These are phyloP conservation scores for Rhodotorula paludigena DNA, from an alignment of 768 basidiomycete species.

Conservation along the genomic window DNA sequence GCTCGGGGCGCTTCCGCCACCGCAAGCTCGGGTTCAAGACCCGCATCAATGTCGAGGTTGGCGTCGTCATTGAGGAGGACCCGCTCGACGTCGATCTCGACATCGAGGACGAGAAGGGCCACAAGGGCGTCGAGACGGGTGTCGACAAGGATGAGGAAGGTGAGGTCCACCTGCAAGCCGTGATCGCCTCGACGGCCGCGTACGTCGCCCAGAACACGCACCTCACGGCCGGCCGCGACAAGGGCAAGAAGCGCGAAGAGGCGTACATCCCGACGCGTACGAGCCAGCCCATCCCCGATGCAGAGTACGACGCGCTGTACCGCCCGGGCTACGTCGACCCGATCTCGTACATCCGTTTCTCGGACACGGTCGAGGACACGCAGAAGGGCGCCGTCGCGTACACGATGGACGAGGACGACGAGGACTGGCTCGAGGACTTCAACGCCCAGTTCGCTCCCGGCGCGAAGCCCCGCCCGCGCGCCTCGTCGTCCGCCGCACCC, in stretches of 20 bases:
- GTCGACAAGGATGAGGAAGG: constrained; percentile 46
- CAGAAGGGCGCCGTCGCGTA: constrained; percentile 70
- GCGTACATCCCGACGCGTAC: constrained; percentile 91
- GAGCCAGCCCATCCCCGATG: constrained; percentile 64
- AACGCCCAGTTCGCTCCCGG: constrained; percentile 61
- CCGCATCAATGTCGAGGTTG: constrained; percentile 40
- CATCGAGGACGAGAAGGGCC: constrained; percentile 26
- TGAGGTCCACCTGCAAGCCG: constrained; percentile 52
- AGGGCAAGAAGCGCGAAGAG: constrained; percentile 51
- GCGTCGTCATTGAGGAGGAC: constrained; percentile 38
- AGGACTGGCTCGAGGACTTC: constrained; percentile 87
- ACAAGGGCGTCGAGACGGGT: constrained; percentile 40
- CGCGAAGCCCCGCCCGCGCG: constrained; percentile 7
- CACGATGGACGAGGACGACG: constrained; percentile 92
- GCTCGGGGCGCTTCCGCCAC: constrained; percentile 42
- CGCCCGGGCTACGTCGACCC: constrained; percentile 70
- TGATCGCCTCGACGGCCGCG: constrained; percentile 49
- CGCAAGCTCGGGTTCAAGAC: constrained; percentile 45
- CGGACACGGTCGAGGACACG: constrained; percentile 69
- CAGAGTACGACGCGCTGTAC: constrained; percentile 69
- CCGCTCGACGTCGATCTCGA: constrained; percentile 29
- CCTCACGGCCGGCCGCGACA: not conserved
- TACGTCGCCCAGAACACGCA: constrained; percentile 41
- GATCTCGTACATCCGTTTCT: constrained; percentile 68
- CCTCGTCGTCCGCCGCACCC: too few relatives aligned